These are phyloP conservation scores for Xylaria scruposa DNA, from an alignment of 495 filamentous ascomycete species.

Conservation along the genomic window DNA sequence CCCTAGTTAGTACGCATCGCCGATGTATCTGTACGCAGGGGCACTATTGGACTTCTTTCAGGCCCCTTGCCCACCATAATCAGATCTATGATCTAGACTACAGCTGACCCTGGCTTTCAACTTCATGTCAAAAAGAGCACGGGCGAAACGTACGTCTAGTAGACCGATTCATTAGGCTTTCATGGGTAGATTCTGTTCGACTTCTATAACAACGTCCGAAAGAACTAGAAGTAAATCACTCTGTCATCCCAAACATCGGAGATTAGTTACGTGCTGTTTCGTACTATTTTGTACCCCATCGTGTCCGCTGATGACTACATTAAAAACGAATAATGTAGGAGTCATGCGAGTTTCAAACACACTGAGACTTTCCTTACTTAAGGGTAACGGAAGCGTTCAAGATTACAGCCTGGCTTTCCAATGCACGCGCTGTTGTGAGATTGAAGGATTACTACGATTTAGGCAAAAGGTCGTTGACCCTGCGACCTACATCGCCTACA, in stretches of 20 bases:
- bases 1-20: slow-evolving; percentile 5
- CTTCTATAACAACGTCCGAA: background rate
- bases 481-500: slow-evolving; percentile 10
- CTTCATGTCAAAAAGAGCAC: slow-evolving; percentile 4
- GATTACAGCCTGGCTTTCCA: background rate
- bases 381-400: background rate
- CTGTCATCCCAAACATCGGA: background rate
- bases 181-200: background rate
- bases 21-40: slow-evolving; percentile 17
- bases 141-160: background rate
- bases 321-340: background rate
- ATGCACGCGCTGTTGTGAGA: slow-evolving; percentile 8
- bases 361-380: background rate
- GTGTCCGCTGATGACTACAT: background rate
- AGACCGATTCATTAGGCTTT: slow-evolving; percentile 6
- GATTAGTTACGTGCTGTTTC: background rate
- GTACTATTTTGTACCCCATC: background rate
- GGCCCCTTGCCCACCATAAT: slow-evolving; percentile 11
- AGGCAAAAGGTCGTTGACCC: slow-evolving; percentile 12
- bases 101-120: background rate
- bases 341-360: slow-evolving; percentile 1
- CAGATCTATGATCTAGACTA: slow-evolving; percentile 30
- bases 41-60: slow-evolving; percentile 10
- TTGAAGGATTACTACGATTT: slow-evolving; percentile 20
- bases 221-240: background rate